Conservation (phyloP, 306 rosid genomes). For the Vigna radiata region DNA sequence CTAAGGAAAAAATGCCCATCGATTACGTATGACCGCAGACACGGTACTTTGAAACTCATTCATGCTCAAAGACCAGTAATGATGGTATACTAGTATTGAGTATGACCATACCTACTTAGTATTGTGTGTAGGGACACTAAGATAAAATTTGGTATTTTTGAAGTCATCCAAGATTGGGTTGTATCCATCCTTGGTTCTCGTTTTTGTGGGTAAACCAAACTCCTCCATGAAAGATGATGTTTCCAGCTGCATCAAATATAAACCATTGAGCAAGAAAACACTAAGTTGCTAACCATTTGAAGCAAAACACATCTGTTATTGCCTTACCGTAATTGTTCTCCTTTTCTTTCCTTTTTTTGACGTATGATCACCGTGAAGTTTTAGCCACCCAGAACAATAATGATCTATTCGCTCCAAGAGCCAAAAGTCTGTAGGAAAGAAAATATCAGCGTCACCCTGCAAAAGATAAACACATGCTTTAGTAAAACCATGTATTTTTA, state of each 20-base stretch:
- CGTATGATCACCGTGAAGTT: constrained; percentile 53
- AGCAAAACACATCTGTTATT: constrained; percentile 13
- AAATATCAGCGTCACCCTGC: constrained; percentile 97
- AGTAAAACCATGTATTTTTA: constrained; percentile 5
- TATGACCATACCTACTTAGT: constrained; percentile 49
- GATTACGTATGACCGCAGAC: constrained; percentile 1
- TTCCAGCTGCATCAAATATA: constrained; percentile 66
- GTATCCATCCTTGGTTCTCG: constrained; percentile 91
- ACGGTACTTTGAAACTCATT: not conserved
- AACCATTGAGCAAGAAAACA: constrained; percentile 28
- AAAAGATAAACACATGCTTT: constrained; percentile 36
- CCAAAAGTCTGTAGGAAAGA: constrained; percentile 93
- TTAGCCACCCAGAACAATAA: constrained; percentile 89
- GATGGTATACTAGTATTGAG: constrained; percentile 21
- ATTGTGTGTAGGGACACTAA: constrained; percentile 92
- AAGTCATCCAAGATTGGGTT: constrained; percentile 94
- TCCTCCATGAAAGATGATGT: constrained; percentile 99
- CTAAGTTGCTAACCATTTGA: not conserved
- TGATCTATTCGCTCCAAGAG: constrained; percentile 88
- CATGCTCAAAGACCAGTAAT: constrained; percentile 1
- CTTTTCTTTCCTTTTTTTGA: constrained; percentile 84
- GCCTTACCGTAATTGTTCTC: constrained; percentile 79
- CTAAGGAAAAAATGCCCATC: constrained; percentile 14
- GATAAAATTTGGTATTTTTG: constrained; percentile 89
- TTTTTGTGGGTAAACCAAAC: constrained; percentile 88